Conservation (phyloP, 2,329 filamentous ascomycete genomes). For the Colletotrichum limetticola region DNA sequence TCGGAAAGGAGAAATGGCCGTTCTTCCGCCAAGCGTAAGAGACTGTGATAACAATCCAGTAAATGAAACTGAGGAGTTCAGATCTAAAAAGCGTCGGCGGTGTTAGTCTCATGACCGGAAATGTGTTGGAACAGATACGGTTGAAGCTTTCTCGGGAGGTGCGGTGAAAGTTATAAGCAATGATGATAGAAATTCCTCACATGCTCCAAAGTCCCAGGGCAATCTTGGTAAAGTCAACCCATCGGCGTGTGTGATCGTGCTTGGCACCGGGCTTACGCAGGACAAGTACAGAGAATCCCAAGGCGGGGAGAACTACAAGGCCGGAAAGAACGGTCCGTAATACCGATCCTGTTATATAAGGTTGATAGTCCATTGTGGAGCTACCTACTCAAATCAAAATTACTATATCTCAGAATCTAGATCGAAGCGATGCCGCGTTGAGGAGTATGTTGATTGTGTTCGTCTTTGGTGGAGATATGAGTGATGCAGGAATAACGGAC, state of each 20-base stretch:
- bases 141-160: too few relatives aligned
- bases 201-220: not conserved
- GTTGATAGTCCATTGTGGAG: not conserved
- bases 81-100: not conserved
- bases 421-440: not conserved
- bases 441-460: not conserved
- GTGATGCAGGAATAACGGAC: not conserved
- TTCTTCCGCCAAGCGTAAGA: not conserved
- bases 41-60: not conserved
- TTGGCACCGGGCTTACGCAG: conserved; percentile 2
- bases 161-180: too few relatives aligned
- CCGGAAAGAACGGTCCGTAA: not conserved
- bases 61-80: not conserved
- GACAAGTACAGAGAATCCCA: not conserved
- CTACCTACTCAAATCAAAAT: not conserved
- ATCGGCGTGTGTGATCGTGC: conserved; percentile 16
- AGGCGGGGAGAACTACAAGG: not conserved
- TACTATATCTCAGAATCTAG: not conserved
- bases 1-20: not conserved
- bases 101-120: not conserved
- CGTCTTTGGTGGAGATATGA: not conserved
- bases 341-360: not conserved
- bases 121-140: too few relatives aligned
- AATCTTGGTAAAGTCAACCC: conserved; percentile 6
- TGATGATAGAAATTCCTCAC: not conserved